A percentile compares a stretch with the other conserved stretches of the same genome.
These are phyloP conservation scores for Venturia effusa DNA, from an alignment of 2,329 filamentous ascomycete genomes.

Conservation along the genomic window DNA sequence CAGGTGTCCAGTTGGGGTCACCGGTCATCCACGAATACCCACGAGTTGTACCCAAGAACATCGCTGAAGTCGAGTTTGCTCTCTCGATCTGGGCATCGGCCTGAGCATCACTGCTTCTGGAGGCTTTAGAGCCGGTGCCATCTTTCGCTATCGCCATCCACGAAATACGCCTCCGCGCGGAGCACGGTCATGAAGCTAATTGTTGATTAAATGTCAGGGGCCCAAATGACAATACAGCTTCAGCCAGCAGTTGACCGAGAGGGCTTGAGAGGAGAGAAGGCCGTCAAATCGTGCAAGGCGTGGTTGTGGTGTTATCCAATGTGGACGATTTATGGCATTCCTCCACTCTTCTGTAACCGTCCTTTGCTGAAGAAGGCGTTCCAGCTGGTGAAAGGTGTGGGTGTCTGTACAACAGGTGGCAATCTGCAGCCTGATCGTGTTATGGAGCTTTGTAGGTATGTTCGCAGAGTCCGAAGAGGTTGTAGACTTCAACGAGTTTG, in stretches of 20 bases:
- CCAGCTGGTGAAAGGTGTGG: neutral
- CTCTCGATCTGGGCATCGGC: neutral
- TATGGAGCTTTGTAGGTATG: neutral
- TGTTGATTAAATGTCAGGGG: neutral
- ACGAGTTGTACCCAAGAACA: neutral
- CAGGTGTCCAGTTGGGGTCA: neutral
- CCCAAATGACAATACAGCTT: neutral
- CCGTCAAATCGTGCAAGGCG: neutral
- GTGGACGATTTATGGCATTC: neutral
- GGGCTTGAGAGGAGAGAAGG: neutral
- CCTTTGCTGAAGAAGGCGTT: neutral
- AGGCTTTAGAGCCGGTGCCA: neutral
- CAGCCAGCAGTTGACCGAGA: neutral
- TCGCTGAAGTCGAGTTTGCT: neutral
- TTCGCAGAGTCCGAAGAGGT: neutral
- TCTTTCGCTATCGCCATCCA: neutral
- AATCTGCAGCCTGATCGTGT: neutral
- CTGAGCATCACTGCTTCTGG: neutral
- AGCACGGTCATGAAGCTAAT: conserved; percentile 1
- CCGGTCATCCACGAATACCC: neutral
- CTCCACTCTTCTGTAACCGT: neutral
- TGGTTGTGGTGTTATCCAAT: neutral
- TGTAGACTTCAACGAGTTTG: neutral
- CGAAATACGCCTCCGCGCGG: neutral
- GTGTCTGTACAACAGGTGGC: neutral